These are phyloP conservation scores for Wickerhamiella slavikovae DNA, from an alignment of 805 yeast species.

Conservation along the genomic window DNA sequence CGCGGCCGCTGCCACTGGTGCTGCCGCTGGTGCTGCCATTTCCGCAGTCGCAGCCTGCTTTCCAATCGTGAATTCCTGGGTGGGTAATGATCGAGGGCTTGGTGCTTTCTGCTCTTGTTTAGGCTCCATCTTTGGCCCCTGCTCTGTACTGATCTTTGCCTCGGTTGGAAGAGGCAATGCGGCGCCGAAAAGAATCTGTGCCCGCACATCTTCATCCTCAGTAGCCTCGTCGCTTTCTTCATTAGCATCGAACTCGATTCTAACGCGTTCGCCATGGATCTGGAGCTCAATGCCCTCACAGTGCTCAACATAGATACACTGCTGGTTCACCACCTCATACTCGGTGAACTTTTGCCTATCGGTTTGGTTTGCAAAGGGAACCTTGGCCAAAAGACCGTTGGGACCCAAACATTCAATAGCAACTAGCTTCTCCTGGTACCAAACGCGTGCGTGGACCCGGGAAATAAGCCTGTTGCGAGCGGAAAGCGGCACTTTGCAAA, in stretches of 20 bases:
- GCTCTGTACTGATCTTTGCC: too few species aligned
- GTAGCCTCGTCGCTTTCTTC: too few species aligned
- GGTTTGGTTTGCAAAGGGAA: conserved; percentile 27
- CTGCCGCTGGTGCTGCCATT: too few species aligned
- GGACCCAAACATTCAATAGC: conserved; percentile 54
- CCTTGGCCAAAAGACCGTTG: conserved; percentile 53
- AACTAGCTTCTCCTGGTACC: conserved; percentile 26
- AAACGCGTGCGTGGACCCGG: conserved; percentile 38
- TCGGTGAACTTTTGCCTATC: conserved; percentile 13
- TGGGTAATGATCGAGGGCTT: too few species aligned
- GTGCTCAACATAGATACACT: conserved; percentile 43
- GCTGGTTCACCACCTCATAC: conserved; percentile 37
- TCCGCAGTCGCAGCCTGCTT: too few species aligned
- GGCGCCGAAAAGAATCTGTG: too few species aligned
- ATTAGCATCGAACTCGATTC: conserved; percentile 28
- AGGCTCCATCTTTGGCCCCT: too few species aligned
- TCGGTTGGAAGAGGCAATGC: too few species aligned
- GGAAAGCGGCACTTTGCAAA: conserved; percentile 30
- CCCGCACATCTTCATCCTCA: neutral
- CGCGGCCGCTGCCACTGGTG: too few species aligned
- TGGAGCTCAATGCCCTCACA: conserved; percentile 43
- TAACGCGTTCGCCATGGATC: conserved; percentile 41
- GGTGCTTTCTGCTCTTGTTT: too few species aligned
- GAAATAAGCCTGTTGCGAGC: conserved; percentile 38
- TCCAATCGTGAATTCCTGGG: too few species aligned